Evolutionary conservation across 2,329 filamentous ascomycete genomes (phyloP).

Genomic region (Xylaria sp.): DNA sequence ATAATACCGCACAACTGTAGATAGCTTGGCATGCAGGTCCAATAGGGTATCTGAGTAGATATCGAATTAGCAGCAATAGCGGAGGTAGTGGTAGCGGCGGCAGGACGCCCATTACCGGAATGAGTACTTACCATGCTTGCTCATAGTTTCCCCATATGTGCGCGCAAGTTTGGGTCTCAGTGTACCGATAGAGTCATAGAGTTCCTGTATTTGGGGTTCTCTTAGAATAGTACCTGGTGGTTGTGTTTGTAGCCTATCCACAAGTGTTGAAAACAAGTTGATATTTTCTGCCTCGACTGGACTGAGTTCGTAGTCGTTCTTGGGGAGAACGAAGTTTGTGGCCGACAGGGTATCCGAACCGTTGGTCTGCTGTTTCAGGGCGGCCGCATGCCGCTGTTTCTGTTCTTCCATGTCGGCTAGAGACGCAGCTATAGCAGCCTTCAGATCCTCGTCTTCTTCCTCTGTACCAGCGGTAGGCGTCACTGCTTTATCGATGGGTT

Average conservation of each 20-base stretch:
- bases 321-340: constrained; percentile 68
- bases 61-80: constrained; percentile 43
- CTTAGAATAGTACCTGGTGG: constrained; percentile 94
- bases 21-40: constrained; percentile 92
- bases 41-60: constrained; percentile 79
- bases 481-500: constrained; percentile 44
- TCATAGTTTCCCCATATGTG: constrained; percentile 99
- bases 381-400: constrained; percentile 86
- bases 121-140: constrained; percentile 84
- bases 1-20: constrained; percentile 95
- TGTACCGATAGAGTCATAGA: constrained; percentile 96
- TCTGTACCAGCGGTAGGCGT: constrained; percentile 73
- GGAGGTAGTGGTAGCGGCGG: too few relatives aligned
- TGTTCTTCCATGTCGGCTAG: constrained; percentile 97
- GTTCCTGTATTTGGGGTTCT: constrained; percentile 95
- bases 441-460: constrained; percentile 90
- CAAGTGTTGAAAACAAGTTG: constrained; percentile 90
- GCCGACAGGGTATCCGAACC: constrained; percentile 54
- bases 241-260: constrained; percentile 93
- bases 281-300: constrained; percentile 97
- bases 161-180: constrained; percentile 90
- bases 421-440: constrained; percentile 93
- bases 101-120: not conserved
- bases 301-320: constrained; percentile 93
- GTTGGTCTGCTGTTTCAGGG: constrained; percentile 78